Evolutionary conservation across 441 rosid species (phyloP), one percentile per base, ranked within the genome.

Genomic region (Adansonia madagascariensis): DNA sequence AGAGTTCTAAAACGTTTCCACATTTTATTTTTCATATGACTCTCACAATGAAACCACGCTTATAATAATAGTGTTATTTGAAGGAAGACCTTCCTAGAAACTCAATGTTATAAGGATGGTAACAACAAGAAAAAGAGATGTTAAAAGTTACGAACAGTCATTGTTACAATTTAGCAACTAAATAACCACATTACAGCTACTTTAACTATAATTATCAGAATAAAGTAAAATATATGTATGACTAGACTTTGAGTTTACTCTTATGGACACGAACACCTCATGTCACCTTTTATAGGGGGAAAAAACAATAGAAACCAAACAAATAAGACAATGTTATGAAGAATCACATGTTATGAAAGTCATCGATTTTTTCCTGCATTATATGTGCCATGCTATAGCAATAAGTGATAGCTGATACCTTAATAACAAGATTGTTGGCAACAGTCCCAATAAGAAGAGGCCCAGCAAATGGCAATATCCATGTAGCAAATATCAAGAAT

Each of bases 361-460:
- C 60, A 11, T 0, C 15, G 22, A 11, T 15, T 24, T 20, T 46
- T 6, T 20, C 61, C 63, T 39, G 60, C 18, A n/a, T 56, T 55
- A 15, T 59, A 66, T 31, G 20, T 22, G 50, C 22, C 41, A 62
- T 22, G 59, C 18, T 12, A 57, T 39, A 55, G 55, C 20, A 47
- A 75, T 17, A 22, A 73, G 35, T 10, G 20, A 61, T 35, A 14
- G 66, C 24, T 61, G 43, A 75, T 63, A 95, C 99, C 99, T 91
- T 95, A 69, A 95, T 93, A 74, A 89, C 89, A 41, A 95, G 89
- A 84, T 91, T 95, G 75, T 95, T 95, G 75, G 96, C 97, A 79
- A 95, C 82, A 57, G 98, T 84, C 77, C 95, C 97, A 72, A 93
- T 93, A 70, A 95, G 97, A 86, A 93, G 92, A 81, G 99, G 99